These are phyloP conservation scores for Cyclotella choctawhatcheeana DNA, from an alignment of 108 stramenopile species.

Conservation along the genomic window DNA sequence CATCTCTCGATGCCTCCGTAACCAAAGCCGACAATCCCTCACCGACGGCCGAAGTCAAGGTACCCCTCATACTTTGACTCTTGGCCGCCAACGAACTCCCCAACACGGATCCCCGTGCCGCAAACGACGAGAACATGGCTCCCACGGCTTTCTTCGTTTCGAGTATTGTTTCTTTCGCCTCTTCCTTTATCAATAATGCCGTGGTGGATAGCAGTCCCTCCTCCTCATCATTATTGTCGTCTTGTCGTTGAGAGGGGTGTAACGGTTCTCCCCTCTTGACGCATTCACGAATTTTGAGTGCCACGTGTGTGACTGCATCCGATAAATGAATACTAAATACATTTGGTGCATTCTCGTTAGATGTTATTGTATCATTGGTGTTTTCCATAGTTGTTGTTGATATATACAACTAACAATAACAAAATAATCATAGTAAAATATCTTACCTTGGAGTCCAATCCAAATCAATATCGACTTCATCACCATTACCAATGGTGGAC, in stretches of 20 bases:
- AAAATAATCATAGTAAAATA: too few relatives aligned
- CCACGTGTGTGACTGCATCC: constrained; percentile 85
- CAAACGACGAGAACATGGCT: constrained; percentile 38
- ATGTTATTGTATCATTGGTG: neutral
- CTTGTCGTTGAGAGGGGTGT: constrained; percentile 49
- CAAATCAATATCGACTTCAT: constrained; percentile 73
- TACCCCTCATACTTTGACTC: constrained; percentile 33
- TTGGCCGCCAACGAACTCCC: constrained; percentile 35
- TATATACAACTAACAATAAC: too few relatives aligned
- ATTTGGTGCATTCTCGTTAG: neutral
- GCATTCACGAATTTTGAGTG: constrained; percentile 83
- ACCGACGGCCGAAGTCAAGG: constrained; percentile 30
- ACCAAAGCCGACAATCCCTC: constrained; percentile 35
- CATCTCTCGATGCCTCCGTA: constrained; percentile 10
- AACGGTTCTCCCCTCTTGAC: constrained; percentile 75
- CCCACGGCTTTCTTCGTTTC: constrained; percentile 51
- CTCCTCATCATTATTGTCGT: constrained; percentile 37
- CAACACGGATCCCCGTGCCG: constrained; percentile 28
- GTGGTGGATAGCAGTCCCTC: constrained; percentile 39
- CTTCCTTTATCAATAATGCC: constrained; percentile 37
- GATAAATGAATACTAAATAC: constrained; percentile 68
- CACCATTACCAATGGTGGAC: constrained; percentile 74
- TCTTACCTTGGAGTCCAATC: constrained; percentile 85
- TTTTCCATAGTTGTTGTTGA: too few relatives aligned
- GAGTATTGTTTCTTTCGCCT: constrained; percentile 39